Evolutionary conservation across 805 yeast species (phyloP).

Genomic region (Cyberlindnera meyerae): DNA sequence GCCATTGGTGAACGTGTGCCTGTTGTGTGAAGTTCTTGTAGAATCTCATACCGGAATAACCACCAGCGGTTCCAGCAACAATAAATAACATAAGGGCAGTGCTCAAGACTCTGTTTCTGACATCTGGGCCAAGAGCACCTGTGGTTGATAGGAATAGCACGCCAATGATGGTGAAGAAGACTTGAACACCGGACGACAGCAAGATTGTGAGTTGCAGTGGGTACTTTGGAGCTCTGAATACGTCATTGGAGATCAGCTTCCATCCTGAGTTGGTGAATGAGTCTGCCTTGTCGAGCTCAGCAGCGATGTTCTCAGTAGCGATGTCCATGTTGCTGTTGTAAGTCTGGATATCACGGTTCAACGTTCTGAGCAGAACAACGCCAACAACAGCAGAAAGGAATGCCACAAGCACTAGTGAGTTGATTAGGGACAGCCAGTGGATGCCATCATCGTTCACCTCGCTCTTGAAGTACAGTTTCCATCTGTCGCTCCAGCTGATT

Average conservation of each 20-base stretch:
- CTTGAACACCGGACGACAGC: constrained; percentile 72
- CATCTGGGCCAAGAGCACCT: constrained; percentile 56
- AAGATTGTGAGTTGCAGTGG: constrained; percentile 49
- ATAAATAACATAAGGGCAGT: constrained; percentile 57
- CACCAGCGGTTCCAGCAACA: constrained; percentile 68
- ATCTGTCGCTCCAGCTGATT: constrained; percentile 60
- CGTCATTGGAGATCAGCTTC: constrained; percentile 51
- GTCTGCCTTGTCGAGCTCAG: constrained; percentile 26
- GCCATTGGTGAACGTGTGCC: constrained; percentile 3
- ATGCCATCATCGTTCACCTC: constrained; percentile 47
- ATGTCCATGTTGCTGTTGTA: constrained; percentile 27
- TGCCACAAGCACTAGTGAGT: constrained; percentile 61
- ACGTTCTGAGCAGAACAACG: constrained; percentile 51
- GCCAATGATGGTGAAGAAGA: constrained; percentile 58
- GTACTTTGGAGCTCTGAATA: constrained; percentile 45
- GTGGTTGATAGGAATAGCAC: constrained; percentile 55
- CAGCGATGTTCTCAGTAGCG: constrained; percentile 21
- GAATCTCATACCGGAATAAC: constrained; percentile 63
- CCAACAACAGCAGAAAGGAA: constrained; percentile 63
- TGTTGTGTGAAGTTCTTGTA: constrained; percentile 49
- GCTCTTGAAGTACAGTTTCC: constrained; percentile 65
- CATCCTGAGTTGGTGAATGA: constrained; percentile 37
- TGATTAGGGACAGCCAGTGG: constrained; percentile 75
- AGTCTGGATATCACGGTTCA: constrained; percentile 45
- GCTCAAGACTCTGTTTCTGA: constrained; percentile 62